These are phyloP conservation scores for Verticillium alfalfae DNA, from an alignment of 2,329 filamentous ascomycete species.

Conservation along the genomic window DNA sequence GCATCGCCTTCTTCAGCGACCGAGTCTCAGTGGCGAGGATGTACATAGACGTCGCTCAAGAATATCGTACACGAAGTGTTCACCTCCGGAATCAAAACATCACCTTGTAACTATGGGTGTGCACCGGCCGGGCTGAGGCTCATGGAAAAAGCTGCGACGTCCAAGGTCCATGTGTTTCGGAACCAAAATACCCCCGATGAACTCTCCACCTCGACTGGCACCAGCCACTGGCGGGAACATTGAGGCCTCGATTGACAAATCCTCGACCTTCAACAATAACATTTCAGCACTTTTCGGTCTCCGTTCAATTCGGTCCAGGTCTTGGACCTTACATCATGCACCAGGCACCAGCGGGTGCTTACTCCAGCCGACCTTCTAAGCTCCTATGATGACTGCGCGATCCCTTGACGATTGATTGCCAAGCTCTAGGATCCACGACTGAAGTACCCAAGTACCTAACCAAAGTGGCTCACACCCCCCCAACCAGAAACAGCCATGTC, in stretches of 20 bases:
- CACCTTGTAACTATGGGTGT: too few relatives aligned
- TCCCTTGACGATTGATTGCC: not conserved
- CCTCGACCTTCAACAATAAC: not conserved
- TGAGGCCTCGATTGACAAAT: not conserved
- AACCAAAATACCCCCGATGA: slow-evolving; percentile 5
- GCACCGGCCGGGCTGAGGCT: too few relatives aligned
- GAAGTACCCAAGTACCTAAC: not conserved
- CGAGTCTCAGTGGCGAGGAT: too few relatives aligned
- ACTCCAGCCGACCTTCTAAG: not conserved
- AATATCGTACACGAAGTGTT: too few relatives aligned
- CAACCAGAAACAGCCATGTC: not conserved
- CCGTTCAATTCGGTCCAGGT: too few relatives aligned
- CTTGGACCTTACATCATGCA: too few relatives aligned
- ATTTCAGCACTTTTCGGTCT: not conserved
- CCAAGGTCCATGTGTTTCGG: not conserved
- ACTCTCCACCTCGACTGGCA: not conserved
- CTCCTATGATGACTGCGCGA: not conserved
- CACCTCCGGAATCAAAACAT: too few relatives aligned
- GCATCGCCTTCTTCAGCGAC: too few relatives aligned
- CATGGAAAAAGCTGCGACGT: too few relatives aligned
- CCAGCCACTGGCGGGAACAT: not conserved
- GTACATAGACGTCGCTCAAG: too few relatives aligned
- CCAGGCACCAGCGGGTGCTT: too few relatives aligned
- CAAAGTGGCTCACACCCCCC: too few relatives aligned
- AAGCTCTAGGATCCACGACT: not conserved